Percentiles rank a stretch among this genome's conserved stretches.
Conservation (phyloP, 2,329 filamentous ascomycete genomes). For the Exserohilum turcica region DNA sequence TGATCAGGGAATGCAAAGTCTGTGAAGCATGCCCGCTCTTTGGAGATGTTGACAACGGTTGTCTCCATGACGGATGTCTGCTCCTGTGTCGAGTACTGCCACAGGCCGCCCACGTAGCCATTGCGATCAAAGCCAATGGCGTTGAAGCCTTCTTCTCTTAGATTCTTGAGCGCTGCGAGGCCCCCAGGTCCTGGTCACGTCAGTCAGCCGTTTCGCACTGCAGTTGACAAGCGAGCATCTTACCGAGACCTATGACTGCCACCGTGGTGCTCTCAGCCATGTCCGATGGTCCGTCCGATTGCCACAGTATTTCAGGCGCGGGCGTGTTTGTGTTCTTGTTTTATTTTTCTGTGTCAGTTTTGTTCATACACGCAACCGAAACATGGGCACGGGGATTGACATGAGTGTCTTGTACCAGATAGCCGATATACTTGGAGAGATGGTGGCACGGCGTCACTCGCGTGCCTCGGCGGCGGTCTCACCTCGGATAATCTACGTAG, state of each 20-base stretch:
- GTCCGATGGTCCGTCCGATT: background rate
- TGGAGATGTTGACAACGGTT: constrained; percentile 30
- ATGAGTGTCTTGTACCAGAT: no score
- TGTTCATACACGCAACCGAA: no score
- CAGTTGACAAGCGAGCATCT: background rate
- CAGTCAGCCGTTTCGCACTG: background rate
- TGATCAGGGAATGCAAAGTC: constrained; percentile 27
- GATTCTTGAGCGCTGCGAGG: constrained; percentile 25
- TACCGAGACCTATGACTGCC: constrained; percentile 23
- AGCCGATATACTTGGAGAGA: no score
- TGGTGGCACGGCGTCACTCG: no score
- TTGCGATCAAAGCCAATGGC: constrained; percentile 29
- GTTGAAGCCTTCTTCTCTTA: constrained; percentile 28
- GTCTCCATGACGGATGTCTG: constrained; percentile 27
- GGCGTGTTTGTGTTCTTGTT: background rate
- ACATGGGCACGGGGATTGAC: no score
- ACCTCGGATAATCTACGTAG: no score
- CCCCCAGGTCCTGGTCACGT: constrained; percentile 15
- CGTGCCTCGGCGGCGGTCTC: no score
- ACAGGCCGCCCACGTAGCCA: constrained; percentile 28
- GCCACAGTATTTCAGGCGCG: background rate
- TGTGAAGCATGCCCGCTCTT: constrained; percentile 30
- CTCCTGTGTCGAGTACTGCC: constrained; percentile 28
- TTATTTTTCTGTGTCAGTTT: no score
- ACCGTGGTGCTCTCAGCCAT: constrained; percentile 3